Conservation (phyloP, 768 basidiomycete genomes). For the Gymnopilus dilepis region DNA sequence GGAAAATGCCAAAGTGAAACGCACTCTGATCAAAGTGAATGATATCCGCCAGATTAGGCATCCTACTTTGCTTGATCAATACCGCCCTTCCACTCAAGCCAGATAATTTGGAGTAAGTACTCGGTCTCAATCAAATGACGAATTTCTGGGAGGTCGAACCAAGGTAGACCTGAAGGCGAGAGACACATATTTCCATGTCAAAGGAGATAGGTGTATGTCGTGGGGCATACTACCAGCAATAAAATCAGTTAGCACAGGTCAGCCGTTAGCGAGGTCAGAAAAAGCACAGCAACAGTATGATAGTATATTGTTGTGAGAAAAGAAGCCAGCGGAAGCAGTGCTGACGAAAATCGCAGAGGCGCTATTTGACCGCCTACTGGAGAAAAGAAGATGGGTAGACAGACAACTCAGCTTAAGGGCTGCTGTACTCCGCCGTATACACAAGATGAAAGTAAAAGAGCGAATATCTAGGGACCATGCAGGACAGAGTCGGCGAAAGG, state of each 20-base stretch:
- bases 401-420: background rate
- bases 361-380: background rate
- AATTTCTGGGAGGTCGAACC: background rate
- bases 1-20: slow-evolving; percentile 8
- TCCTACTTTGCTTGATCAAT: background rate
- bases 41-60: background rate
- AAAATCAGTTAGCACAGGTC: background rate
- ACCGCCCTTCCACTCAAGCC: background rate
- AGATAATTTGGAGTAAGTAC: background rate
- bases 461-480: no score
- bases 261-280: background rate
- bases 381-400: background rate
- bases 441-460: no score
- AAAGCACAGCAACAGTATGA: background rate
- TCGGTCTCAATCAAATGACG: background rate
- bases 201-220: no score
- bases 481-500: no score
- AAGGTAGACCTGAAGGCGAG: background rate
- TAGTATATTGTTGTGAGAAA: background rate
- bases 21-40: background rate
- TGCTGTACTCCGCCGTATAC: background rate
- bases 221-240: no score
- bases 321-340: slow-evolving; percentile 6
- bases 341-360: background rate
- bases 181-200: no score